phyloP scores from a whole-genome alignment of 495 filamentous ascomycete genomes.

The Aspergillus biplanus region DNA sequence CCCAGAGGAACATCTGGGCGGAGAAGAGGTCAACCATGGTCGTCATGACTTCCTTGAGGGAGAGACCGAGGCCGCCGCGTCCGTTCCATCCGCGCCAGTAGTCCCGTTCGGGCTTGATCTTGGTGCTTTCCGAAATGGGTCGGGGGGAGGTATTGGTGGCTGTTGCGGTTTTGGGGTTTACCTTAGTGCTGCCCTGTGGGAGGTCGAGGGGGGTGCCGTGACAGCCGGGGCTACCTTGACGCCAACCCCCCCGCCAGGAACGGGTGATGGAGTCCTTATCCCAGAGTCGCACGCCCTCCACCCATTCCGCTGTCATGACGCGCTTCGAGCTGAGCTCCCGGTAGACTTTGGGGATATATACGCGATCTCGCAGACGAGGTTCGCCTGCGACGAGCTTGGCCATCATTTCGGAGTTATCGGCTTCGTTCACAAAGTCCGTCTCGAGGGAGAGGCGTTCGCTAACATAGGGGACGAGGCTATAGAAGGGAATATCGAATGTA shows the following conservation, averaged over 20 bases:
- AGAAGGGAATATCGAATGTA: constrained; percentile 87
- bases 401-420: constrained; percentile 85
- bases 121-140: constrained; percentile 22
- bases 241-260: constrained; percentile 76
- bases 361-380: constrained; percentile 71
- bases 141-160: constrained; percentile 36
- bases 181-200: constrained; percentile 33
- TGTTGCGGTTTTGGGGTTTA: constrained; percentile 35
- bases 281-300: constrained; percentile 90
- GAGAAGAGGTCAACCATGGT: constrained; percentile 95
- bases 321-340: constrained; percentile 79
- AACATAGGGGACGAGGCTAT: constrained; percentile 86
- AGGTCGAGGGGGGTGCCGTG: constrained; percentile 67
- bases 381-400: constrained; percentile 74
- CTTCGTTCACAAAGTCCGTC: constrained; percentile 93
- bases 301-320: constrained; percentile 96
- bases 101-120: constrained; percentile 77
- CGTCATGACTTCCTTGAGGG: constrained; percentile 84
- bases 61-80: constrained; percentile 80
- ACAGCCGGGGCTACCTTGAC: constrained; percentile 75
- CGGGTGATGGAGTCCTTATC: constrained; percentile 77
- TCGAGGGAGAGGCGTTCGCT: constrained; percentile 84
- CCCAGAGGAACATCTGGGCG: constrained; percentile 96
- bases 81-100: constrained; percentile 73
- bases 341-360: constrained; percentile 87